A percentile compares a stretch with the other conserved stretches of the same genome.
Evolutionary conservation across 225 moss, liverwort and hornwort species (phyloP).

Genomic region (Asterella californica): DNA sequence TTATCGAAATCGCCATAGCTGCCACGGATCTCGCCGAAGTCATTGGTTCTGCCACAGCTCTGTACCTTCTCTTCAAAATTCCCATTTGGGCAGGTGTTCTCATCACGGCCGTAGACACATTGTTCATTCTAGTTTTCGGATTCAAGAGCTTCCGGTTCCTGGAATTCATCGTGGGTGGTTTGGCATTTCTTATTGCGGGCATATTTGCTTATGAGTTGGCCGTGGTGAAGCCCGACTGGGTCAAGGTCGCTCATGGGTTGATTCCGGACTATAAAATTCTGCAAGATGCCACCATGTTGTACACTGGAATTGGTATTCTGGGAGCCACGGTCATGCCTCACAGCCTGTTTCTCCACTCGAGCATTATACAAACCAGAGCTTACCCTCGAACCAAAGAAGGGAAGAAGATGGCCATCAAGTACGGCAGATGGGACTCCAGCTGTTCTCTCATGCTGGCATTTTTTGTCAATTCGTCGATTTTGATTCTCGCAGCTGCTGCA

Average conservation of each 20-base stretch:
- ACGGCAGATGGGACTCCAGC: slow-evolving; percentile 73
- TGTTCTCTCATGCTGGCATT: slow-evolving; percentile 79
- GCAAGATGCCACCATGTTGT: slow-evolving; percentile 48
- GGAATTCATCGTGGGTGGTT: slow-evolving; percentile 59
- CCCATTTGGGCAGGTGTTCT: slow-evolving; percentile 88
- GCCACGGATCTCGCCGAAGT: slow-evolving; percentile 93
- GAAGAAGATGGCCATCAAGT: slow-evolving; percentile 76
- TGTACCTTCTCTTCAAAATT: slow-evolving; percentile 74
- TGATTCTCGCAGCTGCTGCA: slow-evolving; percentile 81
- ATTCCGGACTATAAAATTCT: slow-evolving; percentile 59
- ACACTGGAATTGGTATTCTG: slow-evolving; percentile 74
- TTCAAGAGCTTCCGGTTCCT: slow-evolving; percentile 69
- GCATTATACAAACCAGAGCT: slow-evolving; percentile 84
- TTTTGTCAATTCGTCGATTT: slow-evolving; percentile 73
- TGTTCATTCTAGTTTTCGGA: slow-evolving; percentile 74
- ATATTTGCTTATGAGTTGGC: slow-evolving; percentile 83
- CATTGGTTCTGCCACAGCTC: slow-evolving; percentile 82
- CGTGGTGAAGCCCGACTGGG: slow-evolving; percentile 76
- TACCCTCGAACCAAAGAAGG: slow-evolving; percentile 83
- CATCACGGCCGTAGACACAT: slow-evolving; percentile 71
- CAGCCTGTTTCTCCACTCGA: slow-evolving; percentile 85
- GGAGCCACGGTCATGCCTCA: slow-evolving; percentile 97
- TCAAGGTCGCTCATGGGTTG: slow-evolving; percentile 52
- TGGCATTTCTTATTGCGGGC: slow-evolving; percentile 60
- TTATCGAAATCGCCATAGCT: slow-evolving; percentile 85